Base-by-base conservation (phyloP, 1,284 basidiomycete species). In the Cutaneotrichosporon arboriforme region DNA sequence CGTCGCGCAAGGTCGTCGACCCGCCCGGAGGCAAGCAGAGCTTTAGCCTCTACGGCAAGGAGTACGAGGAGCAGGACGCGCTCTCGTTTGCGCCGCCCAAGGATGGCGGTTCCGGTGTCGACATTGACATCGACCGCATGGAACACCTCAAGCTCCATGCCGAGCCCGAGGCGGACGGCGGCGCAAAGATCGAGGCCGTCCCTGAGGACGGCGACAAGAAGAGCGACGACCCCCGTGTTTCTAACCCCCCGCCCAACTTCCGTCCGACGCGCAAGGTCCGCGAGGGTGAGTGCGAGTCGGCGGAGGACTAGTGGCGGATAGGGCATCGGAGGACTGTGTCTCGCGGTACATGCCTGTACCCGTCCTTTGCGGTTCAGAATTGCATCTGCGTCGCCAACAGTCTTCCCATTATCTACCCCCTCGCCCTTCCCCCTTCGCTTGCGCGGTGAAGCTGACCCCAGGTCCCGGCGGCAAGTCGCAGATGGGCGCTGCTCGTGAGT, bases 61-160 rank as follows among this genome's bases (percentile, higher is more conserved):
- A 74, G 51, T 71, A 72, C 62, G 73, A 68, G 52, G 70, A 76
- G 56, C 54, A 61, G 18, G 74, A 76, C 49, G 73, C 74, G 2
- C 63, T 76, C 8, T 67, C 66, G 14, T 55, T 74, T 35, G 73
- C 74, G 9, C 74, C 74, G 8, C 68, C 72, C 4, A 46, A 62
- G 36, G 63, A 67, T 55, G 68, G 68, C 22, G 71, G 68, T 10
- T 43, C 61, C 34, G 70, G 70, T 8, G 65, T 71, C 9, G 72
- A 72, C 45, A 66, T 71, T 23, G 69, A 71, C 49, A 51, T 72
- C 17, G 69, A 70, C 54, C 58, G 68, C 46, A 56, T 73, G 55
- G 68, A 76, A 60, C 66, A 64, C 58, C 48, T 72, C 49, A 69
- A 55, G 46, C 45, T 71, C n/a, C 71, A 72, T 56, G 69, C 70